Evolutionary conservation across 768 basidiomycete species (phyloP), one percentile per base, ranked within the genome.

Genomic region (Macrolepiota fuliginosa): DNA sequence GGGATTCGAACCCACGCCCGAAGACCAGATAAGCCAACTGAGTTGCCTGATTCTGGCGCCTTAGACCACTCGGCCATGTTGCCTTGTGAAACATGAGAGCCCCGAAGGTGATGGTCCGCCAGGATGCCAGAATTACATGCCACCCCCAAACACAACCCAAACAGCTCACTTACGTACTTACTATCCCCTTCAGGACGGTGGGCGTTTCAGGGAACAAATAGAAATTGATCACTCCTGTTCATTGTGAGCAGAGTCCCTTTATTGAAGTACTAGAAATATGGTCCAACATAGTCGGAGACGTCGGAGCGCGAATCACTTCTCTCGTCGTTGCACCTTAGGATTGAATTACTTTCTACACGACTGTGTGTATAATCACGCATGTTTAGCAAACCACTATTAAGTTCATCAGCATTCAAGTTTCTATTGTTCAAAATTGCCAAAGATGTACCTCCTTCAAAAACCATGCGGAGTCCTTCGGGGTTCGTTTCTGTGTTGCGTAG

Each of bases 401-500:
- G n/a, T 22, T 45, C 17, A 24, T 25, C 19, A n/a, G 39, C 42
- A 11, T n/a, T n/a, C 17, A 22, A n/a, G 5, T 13, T 24, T 13
- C 22, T 1, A 3, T 13, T 17, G 45, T 19, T 47, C 9, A 7
- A 12, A 25, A 13, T 12, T 5, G 36, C 24, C n/a, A n/a, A 22
- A 9, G 29, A 24, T 70, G 55, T 27, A 75, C 77, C 70, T 75
- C 62, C 57, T 72, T 74, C 66, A 88, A 69, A 67, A 86, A 84
- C 58, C 71, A 72, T 7, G 81, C 81, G 3, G 84, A 87, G 42
- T 83, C 82, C 68, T 89, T 89, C 2, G 86, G 85, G 64, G 78
- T 80, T 27, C 88, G 77, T 71, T 84, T 76, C 71, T 84, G 87
- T 3, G 86, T 88, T 46, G 79, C 70, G 71, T 85, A 89, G 72